A percentile compares a stretch with the other conserved stretches of the same genome.
Evolutionary conservation across 306 rosid genomes (phyloP).

Genomic region (Citrullus colocynthis): DNA sequence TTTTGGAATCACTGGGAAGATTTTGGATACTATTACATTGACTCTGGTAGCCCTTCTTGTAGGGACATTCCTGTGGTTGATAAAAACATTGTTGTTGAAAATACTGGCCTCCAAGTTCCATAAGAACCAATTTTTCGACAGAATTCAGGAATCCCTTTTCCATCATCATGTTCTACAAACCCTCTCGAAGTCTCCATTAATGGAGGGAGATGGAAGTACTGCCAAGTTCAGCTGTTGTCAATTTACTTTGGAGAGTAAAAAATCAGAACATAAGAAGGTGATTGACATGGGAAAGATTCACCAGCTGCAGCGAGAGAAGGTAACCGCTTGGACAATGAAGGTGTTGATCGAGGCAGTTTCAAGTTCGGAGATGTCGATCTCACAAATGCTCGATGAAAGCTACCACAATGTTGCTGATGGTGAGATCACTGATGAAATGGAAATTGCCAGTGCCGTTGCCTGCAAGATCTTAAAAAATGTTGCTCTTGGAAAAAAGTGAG

Average conservation of each 20-base stretch:
- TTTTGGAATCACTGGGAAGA: slow-evolving; percentile 26
- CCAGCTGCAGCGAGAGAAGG: slow-evolving; percentile 69
- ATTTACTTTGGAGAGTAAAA: slow-evolving; percentile 38
- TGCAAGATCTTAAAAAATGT: slow-evolving; percentile 56
- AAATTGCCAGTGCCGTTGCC: slow-evolving; percentile 58
- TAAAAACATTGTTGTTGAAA: slow-evolving; percentile 51
- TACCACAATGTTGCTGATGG: slow-evolving; percentile 32
- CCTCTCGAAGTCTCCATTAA: slow-evolving; percentile 59
- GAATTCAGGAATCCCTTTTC: slow-evolving; percentile 80
- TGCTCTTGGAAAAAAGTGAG: slow-evolving; percentile 60
- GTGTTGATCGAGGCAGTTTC: slow-evolving; percentile 67
- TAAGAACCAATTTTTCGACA: slow-evolving; percentile 67
- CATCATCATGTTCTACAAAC: slow-evolving; percentile 73
- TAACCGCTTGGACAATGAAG: slow-evolving; percentile 96
- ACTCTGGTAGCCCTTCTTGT: slow-evolving; percentile 56
- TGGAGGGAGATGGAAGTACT: slow-evolving; percentile 52
- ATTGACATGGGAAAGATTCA: slow-evolving; percentile 67
- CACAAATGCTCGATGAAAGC: slow-evolving; percentile 46
- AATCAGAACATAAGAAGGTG: slow-evolving; percentile 35
- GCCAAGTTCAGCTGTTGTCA: slow-evolving; percentile 39
- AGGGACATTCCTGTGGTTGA: slow-evolving; percentile 65
- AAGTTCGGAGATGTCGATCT: slow-evolving; percentile 64
- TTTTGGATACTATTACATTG: slow-evolving; percentile 47
- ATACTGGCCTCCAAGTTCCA: slow-evolving; percentile 72
- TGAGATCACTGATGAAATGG: slow-evolving; percentile 86